Conservation (phyloP, 192 early-diverging fungal species). For the Dispira parvispora region DNA sequence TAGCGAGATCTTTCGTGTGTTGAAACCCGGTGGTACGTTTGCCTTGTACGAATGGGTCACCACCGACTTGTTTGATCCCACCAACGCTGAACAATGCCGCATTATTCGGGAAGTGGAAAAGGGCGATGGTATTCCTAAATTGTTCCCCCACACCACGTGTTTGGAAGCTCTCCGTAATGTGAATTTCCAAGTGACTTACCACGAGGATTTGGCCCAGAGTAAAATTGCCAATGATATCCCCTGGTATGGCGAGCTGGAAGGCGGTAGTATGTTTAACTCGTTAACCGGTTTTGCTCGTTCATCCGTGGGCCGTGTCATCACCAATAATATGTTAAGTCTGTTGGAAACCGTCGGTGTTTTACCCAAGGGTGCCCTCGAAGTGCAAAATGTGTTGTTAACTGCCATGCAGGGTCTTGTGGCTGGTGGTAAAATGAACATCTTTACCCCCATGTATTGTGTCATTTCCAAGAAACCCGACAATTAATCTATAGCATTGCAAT, state of each 20-base stretch:
- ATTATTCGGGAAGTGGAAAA: constrained; percentile 76
- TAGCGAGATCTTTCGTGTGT: constrained; percentile 70
- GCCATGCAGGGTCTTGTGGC: constrained; percentile 70
- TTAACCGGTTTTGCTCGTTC: constrained; percentile 33
- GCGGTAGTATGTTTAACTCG: constrained; percentile 12
- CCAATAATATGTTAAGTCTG: constrained; percentile 53
- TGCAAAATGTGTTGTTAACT: constrained; percentile 60
- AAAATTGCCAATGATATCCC: constrained; percentile 43
- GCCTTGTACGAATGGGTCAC: constrained; percentile 92
- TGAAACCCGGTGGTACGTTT: constrained; percentile 87
- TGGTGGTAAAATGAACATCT: constrained; percentile 61
- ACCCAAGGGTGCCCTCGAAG: constrained; percentile 71
- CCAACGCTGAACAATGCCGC: constrained; percentile 47
- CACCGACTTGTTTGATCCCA: constrained; percentile 73
- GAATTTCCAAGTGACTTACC: constrained; percentile 69
- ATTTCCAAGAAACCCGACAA: constrained; percentile 46
- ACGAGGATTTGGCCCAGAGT: constrained; percentile 42
- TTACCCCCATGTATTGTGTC: constrained; percentile 93
- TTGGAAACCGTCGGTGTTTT: constrained; percentile 73
- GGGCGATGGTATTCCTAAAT: constrained; percentile 81
- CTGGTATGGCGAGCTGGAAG: constrained; percentile 72
- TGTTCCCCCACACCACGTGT: constrained; percentile 55
- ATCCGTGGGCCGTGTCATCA: constrained; percentile 46
- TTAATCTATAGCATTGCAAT: background rate
- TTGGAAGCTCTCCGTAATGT: constrained; percentile 63